Evolutionary conservation across 257 asterid genomes (phyloP), one percentile per base, ranked within the genome.

Genomic region (Cordia subcordata): DNA sequence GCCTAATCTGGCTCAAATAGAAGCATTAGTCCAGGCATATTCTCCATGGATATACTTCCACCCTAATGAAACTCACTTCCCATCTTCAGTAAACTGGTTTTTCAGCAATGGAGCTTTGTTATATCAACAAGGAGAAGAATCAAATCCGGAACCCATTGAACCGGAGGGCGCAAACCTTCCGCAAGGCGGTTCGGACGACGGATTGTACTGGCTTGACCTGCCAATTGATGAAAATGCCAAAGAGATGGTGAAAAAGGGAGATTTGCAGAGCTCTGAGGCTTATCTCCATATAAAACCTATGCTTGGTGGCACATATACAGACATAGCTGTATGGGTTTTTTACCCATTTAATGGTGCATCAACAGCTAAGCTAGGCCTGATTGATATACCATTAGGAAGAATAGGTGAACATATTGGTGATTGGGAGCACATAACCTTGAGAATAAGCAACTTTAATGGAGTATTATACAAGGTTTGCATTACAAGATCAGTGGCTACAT

Each of bases 361-460:
- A 32, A 65, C 23, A 19, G 73, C 62, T 12, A 72, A 65, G 51
- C 12, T 77, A 1, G 82, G 69, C n/a, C 66, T 62, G 13, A 8
- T 65, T 40, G 53, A 64, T 18, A 49, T 72, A 6, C 39, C 67
- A 5, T 53, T 72, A 17, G 71, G 82, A n/a, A 60, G 23, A 47
- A 62, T 77, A 14, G 79, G 78, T 37, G 66, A 68, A 49, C 82
- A 77, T 71, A 66, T 72, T 45, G 76, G 79, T 12, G 82, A 77
- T 37, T 77, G 82, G 82, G 79, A 77, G 47, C 82, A 77, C 51
- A 63, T 77, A 44, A 72, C 82, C 4, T 45, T 77, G 18, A 68
- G 82, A 46, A 58, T 72, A 16, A 77, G 76, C 62, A 77, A 72
- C 53, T 68, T 72, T 13, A 46, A 65, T 15, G 82, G 77, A 8